These are phyloP conservation scores for Lactarius trivialis DNA, from an alignment of 768 basidiomycete species.

Conservation along the genomic window DNA sequence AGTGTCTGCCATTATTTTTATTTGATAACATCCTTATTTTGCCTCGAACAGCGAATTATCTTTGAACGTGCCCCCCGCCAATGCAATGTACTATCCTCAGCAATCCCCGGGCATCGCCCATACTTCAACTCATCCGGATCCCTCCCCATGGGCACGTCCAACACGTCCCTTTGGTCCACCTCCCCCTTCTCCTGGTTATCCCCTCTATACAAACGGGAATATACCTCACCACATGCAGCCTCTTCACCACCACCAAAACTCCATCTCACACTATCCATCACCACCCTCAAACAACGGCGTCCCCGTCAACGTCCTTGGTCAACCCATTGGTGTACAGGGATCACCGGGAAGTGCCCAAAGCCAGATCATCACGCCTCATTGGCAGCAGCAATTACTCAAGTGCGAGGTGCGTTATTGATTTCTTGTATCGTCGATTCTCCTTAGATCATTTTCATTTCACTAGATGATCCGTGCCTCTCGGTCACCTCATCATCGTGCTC, in stretches of 20 bases:
- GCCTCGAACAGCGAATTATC: conserved; percentile 15
- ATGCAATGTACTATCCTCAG: conserved; percentile 79
- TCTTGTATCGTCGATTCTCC: conserved; percentile 22
- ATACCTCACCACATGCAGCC: conserved; percentile 39
- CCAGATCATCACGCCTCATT: conserved; percentile 72
- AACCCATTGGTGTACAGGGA: conserved; percentile 20
- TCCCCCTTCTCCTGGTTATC: conserved; percentile 69
- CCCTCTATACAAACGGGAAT: conserved; percentile 66
- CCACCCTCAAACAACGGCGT: conserved; percentile 47
- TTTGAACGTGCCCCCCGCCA: conserved; percentile 25
- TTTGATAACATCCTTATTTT: neutral
- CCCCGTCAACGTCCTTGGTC: conserved; percentile 22
- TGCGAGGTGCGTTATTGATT: conserved; percentile 65
- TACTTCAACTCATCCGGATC: conserved; percentile 66
- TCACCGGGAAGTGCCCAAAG: conserved; percentile 32
- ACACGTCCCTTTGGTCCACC: conserved; percentile 48
- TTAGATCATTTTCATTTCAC: neutral
- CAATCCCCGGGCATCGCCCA: conserved; percentile 76
- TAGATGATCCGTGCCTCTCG: conserved; percentile 81
- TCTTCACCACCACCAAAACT: conserved; percentile 74
- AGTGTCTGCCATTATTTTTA: neutral
- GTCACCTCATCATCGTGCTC: conserved; percentile 89
- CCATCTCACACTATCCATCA: conserved; percentile 70
- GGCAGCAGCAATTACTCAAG: conserved; percentile 91
- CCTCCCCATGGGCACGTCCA: conserved; percentile 61